Percentiles rank a stretch among this genome's conserved stretches.
Evolutionary conservation across 257 asterid species (phyloP).

Genomic region (Jacaranda copaia): DNA sequence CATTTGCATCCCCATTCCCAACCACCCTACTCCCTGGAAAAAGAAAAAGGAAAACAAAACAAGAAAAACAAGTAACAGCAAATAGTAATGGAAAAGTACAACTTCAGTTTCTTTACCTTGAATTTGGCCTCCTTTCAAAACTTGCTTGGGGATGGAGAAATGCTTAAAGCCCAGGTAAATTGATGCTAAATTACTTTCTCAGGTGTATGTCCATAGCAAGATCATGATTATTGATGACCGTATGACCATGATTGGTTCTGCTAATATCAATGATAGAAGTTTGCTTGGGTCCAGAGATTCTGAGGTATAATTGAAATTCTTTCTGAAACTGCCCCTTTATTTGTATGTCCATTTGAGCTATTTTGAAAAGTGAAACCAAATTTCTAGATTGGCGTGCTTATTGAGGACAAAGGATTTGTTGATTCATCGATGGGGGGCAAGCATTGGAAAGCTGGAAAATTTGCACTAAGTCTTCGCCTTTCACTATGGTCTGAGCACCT

Average conservation of each 20-base stretch:
- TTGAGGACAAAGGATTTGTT: conserved; percentile 68
- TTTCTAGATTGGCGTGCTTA: conserved; percentile 56
- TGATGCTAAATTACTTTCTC: conserved; percentile 24
- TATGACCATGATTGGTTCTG: conserved; percentile 64
- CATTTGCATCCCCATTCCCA: background rate
- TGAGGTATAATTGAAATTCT: conserved; percentile 49
- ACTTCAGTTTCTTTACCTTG: conserved; percentile 6
- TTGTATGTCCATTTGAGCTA: background rate
- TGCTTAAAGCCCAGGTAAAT: background rate
- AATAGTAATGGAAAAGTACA: background rate
- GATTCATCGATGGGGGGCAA: conserved; percentile 72
- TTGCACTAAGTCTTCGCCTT: conserved; percentile 65
- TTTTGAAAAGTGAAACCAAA: background rate
- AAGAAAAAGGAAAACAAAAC: background rate
- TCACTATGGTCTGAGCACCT: conserved; percentile 78
- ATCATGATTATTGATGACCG: conserved; percentile 71
- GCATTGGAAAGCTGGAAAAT: conserved; percentile 68
- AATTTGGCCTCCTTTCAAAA: background rate
- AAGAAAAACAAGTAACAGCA: background rate
- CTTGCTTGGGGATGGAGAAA: conserved; percentile 5
- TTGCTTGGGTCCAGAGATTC: conserved; percentile 83
- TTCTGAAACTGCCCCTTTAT: background rate
- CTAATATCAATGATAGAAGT: conserved; percentile 71
- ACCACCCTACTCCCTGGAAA: background rate
- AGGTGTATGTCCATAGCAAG: conserved; percentile 78